A percentile compares a stretch with the other conserved stretches of the same genome.
phyloP scores from a whole-genome alignment of 108 stramenopile species.

The Stephanodiscus triporus region DNA sequence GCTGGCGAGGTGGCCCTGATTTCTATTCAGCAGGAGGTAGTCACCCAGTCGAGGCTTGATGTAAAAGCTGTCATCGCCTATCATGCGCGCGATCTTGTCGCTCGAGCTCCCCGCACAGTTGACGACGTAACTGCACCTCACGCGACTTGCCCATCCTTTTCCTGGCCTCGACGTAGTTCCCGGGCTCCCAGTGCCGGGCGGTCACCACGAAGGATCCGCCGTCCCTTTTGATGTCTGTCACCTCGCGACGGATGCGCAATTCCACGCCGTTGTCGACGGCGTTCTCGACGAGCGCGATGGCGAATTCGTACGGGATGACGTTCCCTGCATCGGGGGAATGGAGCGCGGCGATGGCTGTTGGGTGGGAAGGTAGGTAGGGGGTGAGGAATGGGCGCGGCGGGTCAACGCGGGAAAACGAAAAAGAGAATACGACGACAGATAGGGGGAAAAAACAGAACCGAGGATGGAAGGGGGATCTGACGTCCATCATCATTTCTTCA shows the following conservation, averaged over 20 bases:
- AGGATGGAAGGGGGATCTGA: no score
- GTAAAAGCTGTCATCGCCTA: constrained; percentile 72
- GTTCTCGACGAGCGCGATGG: constrained; percentile 83
- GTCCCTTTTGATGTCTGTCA: constrained; percentile 47
- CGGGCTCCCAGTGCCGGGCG: constrained; percentile 73
- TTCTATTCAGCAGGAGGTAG: constrained; percentile 72
- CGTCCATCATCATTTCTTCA: not conserved
- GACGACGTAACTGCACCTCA: constrained; percentile 61
- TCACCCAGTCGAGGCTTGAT: constrained; percentile 79
- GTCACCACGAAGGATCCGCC: constrained; percentile 41
- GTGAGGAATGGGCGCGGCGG: not conserved
- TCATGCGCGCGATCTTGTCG: constrained; percentile 74
- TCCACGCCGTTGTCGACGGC: constrained; percentile 88
- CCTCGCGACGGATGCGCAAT: constrained; percentile 74
- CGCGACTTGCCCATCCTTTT: constrained; percentile 40
- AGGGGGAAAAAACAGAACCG: not conserved
- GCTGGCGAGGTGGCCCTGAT: constrained; percentile 70
- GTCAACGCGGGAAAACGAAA: not conserved
- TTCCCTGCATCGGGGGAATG: constrained; percentile 83
- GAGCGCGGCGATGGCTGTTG: constrained; percentile 64
- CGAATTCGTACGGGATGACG: constrained; percentile 85
- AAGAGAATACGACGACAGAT: not conserved
- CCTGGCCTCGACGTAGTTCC: constrained; percentile 54
- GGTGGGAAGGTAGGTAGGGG: not conserved
- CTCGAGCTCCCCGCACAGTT: constrained; percentile 74